Evolutionary conservation across 331 rosid species (phyloP).

Genomic region (Spiraea crenata): DNA sequence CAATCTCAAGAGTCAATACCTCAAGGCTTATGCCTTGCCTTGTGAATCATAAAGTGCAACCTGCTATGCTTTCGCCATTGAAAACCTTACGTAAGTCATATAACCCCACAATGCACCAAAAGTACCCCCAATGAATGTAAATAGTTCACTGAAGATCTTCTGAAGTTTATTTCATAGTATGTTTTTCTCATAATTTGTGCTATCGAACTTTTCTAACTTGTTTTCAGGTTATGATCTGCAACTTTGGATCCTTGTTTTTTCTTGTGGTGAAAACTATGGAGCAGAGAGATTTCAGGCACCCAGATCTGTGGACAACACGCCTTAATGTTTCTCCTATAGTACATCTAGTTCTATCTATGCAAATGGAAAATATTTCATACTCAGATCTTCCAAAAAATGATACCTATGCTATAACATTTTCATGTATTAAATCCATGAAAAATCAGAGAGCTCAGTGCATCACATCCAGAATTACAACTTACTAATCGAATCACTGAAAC

Average conservation of each 20-base stretch:
- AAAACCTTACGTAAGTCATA: neutral
- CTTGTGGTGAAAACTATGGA: neutral
- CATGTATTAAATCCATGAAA: neutral
- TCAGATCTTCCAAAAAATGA: neutral
- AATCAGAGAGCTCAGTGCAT: neutral
- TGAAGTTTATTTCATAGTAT: neutral
- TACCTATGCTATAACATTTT: neutral
- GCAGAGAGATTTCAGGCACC: neutral
- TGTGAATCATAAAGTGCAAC: too few species aligned
- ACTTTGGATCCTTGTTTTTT: neutral
- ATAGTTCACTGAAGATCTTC: neutral
- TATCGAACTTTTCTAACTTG: neutral
- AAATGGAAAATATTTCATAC: neutral
- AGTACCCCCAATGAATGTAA: neutral
- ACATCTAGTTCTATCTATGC: neutral
- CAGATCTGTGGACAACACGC: neutral
- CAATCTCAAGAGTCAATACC: too few species aligned
- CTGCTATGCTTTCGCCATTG: too few species aligned
- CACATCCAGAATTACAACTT: neutral
- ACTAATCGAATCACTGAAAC: neutral
- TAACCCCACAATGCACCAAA: neutral
- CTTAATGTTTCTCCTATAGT: neutral
- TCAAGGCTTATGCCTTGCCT: too few species aligned
- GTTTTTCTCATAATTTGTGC: neutral
- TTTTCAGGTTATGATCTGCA: neutral